Evolutionary conservation across 2,329 filamentous ascomycete species (phyloP).

Genomic region (Sarocladium kiliense): DNA sequence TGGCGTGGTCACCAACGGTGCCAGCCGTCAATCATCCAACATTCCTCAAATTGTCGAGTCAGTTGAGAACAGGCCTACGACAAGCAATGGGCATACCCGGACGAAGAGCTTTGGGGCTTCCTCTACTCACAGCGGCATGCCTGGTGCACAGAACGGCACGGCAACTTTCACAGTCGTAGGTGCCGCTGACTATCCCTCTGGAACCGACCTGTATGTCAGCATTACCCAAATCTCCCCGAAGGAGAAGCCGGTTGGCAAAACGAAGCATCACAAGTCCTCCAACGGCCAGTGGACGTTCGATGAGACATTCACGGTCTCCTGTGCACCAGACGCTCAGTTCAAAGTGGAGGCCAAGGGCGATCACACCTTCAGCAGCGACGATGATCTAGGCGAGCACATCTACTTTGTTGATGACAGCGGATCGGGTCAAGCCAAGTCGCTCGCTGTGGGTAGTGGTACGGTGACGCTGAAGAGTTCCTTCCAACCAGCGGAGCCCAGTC

Average conservation of each 20-base stretch:
- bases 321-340: constrained; percentile 80
- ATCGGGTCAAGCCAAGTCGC: constrained; percentile 61
- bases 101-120: constrained; percentile 58
- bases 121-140: constrained; percentile 60
- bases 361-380: constrained; percentile 76
- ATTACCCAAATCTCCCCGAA: constrained; percentile 64
- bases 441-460: constrained; percentile 67
- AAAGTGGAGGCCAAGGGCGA: constrained; percentile 82
- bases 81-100: constrained; percentile 38
- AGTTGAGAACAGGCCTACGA: constrained; percentile 13
- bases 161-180: constrained; percentile 77
- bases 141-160: constrained; percentile 61
- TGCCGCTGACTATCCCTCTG: constrained; percentile 70
- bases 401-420: constrained; percentile 87
- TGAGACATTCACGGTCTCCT: constrained; percentile 73
- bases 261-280: constrained; percentile 77
- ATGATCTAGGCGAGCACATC: constrained; percentile 76
- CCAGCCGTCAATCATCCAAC: constrained; percentile 1
- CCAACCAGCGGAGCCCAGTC: constrained; percentile 40
- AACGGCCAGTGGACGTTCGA: constrained; percentile 64
- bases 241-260: constrained; percentile 82
- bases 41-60: constrained; percentile 9
- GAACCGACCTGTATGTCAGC: constrained; percentile 72
- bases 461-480: constrained; percentile 75
- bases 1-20: constrained; percentile 19